A percentile compares a stretch with the other conserved stretches of the same genome.
phyloP scores from a whole-genome alignment of 495 filamentous ascomycete genomes.

The Daldinia caldariorum region DNA sequence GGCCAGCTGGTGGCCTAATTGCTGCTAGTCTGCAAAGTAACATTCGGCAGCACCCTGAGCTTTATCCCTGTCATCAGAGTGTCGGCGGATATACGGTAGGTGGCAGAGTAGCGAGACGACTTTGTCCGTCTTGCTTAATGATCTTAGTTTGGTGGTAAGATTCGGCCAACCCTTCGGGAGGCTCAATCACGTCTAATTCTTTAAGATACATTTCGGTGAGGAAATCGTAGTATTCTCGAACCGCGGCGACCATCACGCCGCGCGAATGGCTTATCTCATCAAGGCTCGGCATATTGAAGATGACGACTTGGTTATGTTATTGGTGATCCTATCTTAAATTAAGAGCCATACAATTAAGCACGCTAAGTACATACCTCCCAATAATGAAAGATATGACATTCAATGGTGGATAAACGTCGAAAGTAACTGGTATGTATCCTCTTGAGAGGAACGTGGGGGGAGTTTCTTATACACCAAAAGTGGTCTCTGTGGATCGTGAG shows the following conservation, averaged over 20 bases:
- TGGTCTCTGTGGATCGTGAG: background rate
- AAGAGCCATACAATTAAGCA: background rate
- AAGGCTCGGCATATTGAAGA: background rate
- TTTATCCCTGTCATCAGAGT: conserved; percentile 12
- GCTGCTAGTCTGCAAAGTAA: conserved; percentile 5
- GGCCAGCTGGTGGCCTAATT: conserved; percentile 16
- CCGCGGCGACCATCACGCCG: background rate
- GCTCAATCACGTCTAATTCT: background rate
- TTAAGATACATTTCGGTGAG: background rate
- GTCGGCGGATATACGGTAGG: conserved; percentile 28
- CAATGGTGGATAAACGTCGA: background rate
- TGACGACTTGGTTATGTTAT: background rate
- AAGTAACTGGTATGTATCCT: background rate
- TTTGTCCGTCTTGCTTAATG: background rate
- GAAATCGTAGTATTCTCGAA: background rate
- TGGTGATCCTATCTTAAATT: background rate
- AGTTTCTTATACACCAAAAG: background rate
- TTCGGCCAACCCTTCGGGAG: background rate
- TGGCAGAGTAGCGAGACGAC: background rate
- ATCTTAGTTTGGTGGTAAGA: conserved; percentile 32
- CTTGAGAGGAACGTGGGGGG: background rate
- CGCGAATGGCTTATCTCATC: background rate
- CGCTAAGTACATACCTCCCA: too few species aligned
- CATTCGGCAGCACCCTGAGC: conserved; percentile 3
- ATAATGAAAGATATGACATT: background rate